A percentile compares a stretch with the other conserved stretches of the same genome.
Conservation (phyloP, 805 yeast species). For the Komagataella pseudopastoris region DNA sequence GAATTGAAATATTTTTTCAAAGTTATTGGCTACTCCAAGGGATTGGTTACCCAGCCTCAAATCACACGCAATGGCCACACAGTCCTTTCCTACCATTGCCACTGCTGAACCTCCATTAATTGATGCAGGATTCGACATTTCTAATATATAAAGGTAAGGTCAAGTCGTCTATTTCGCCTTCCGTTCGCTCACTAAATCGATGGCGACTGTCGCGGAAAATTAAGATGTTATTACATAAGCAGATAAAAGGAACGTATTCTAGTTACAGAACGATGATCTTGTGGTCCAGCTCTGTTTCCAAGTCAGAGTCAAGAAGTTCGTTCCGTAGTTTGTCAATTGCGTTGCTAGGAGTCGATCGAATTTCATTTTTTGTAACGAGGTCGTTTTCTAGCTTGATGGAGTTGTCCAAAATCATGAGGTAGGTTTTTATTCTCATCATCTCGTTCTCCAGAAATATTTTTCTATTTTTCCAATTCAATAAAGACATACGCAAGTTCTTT, state of each 20-base stretch:
- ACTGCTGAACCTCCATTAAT: constrained; percentile 82
- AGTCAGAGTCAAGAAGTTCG: not conserved
- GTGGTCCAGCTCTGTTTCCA: not conserved
- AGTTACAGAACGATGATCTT: not conserved
- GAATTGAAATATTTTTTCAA: constrained; percentile 81
- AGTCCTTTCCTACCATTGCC: constrained; percentile 97
- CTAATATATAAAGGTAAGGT: not conserved
- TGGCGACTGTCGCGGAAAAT: not conserved
- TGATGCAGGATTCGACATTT: constrained; percentile 29
- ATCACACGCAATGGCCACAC: constrained; percentile 96
- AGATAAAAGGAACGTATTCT: too few relatives aligned
- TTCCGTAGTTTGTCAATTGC: constrained; percentile 3
- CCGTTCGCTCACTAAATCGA: not conserved
- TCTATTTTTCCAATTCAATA: constrained; percentile 25
- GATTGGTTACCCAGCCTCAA: constrained; percentile 89
- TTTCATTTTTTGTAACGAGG: not conserved
- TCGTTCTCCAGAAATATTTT: constrained; percentile 30
- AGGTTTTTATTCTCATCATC: constrained; percentile 28
- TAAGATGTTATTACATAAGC: not conserved
- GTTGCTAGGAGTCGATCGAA: not conserved
- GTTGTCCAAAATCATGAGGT: constrained; percentile 29
- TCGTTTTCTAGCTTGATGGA: constrained; percentile 33
- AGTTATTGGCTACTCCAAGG: constrained; percentile 80
- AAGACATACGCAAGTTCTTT: constrained; percentile 21
- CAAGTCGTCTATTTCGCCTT: not conserved